Evolutionary conservation across 2,329 filamentous ascomycete genomes (phyloP).

Genomic region (Neofusicoccum cordaticola): DNA sequence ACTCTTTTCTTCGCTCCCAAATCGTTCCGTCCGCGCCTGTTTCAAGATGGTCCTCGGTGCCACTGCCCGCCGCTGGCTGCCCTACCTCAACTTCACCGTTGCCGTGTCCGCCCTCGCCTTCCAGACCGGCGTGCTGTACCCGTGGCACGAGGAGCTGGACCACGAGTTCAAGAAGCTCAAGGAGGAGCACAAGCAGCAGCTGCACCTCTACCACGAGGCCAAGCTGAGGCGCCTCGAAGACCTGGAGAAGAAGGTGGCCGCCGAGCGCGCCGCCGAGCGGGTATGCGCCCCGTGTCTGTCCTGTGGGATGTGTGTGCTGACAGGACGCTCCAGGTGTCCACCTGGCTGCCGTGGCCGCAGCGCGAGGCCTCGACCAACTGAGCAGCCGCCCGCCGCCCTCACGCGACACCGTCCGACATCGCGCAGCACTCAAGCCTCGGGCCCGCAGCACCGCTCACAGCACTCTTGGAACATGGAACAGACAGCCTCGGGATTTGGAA

Average conservation of each 20-base stretch:
- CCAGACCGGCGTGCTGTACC: slow-evolving; percentile 68
- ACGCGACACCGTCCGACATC: slow-evolving; percentile 4
- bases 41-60: slow-evolving; percentile 17
- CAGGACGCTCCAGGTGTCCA: neutral
- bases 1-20: neutral
- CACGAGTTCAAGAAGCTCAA: slow-evolving; percentile 59
- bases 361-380: slow-evolving; percentile 1
- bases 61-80: slow-evolving; percentile 15
- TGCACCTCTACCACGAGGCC: slow-evolving; percentile 20
- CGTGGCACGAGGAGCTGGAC: slow-evolving; percentile 66
- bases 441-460: too few relatives aligned
- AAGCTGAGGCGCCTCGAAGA: slow-evolving; percentile 16
- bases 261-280: slow-evolving; percentile 5
- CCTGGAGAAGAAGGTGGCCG: slow-evolving; percentile 6
- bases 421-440: neutral
- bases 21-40: neutral
- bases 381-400: neutral
- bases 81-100: slow-evolving; percentile 57
- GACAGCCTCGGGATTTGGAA: too few relatives aligned
- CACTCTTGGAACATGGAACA: too few relatives aligned
- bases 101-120: slow-evolving; percentile 64
- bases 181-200: slow-evolving; percentile 50
- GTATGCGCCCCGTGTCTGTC: neutral
- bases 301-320: neutral
- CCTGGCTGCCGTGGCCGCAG: slow-evolving; percentile 4